Conservation (phyloP, 768 basidiomycete genomes). For the Termitomyces bulborhizus region DNA sequence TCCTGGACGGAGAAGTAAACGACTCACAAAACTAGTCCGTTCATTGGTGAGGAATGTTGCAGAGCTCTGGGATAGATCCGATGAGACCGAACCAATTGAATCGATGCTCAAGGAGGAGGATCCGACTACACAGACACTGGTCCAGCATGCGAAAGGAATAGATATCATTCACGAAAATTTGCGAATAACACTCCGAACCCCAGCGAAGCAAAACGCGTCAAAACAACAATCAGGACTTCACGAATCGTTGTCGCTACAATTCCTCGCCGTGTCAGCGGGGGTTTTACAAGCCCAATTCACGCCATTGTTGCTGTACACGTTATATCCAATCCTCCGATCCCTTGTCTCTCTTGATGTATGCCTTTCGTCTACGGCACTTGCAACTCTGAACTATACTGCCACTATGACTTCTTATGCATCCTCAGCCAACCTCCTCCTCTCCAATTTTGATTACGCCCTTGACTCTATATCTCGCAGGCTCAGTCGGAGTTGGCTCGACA, state of each 20-base stretch:
- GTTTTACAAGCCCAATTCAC: slow-evolving; percentile 70
- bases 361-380: slow-evolving; percentile 70
- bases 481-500: slow-evolving; percentile 73
- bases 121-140: slow-evolving; percentile 22
- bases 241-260: slow-evolving; percentile 61
- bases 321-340: slow-evolving; percentile 87
- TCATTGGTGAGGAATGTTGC: slow-evolving; percentile 57
- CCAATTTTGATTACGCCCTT: slow-evolving; percentile 95
- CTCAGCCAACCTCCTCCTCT: slow-evolving; percentile 78
- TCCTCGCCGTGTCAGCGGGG: slow-evolving; percentile 65
- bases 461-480: slow-evolving; percentile 85
- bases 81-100: slow-evolving; percentile 12
- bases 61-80: slow-evolving; percentile 59
- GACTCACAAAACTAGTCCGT: slow-evolving; percentile 59
- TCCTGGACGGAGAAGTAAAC: slow-evolving; percentile 32
- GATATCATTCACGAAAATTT: slow-evolving; percentile 54
- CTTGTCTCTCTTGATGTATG: slow-evolving; percentile 66
- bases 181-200: slow-evolving; percentile 35
- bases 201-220: slow-evolving; percentile 19
- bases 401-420: slow-evolving; percentile 83
- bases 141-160: slow-evolving; percentile 67
- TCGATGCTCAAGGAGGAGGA: slow-evolving; percentile 19
- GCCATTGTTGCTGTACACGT: slow-evolving; percentile 63
- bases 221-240: slow-evolving; percentile 60
- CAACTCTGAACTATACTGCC: slow-evolving; percentile 66